A percentile compares a stretch with the other conserved stretches of the same genome.
Conservation (phyloP, 108 stramenopile genomes). For the Aurantiochytrium sp. region DNA sequence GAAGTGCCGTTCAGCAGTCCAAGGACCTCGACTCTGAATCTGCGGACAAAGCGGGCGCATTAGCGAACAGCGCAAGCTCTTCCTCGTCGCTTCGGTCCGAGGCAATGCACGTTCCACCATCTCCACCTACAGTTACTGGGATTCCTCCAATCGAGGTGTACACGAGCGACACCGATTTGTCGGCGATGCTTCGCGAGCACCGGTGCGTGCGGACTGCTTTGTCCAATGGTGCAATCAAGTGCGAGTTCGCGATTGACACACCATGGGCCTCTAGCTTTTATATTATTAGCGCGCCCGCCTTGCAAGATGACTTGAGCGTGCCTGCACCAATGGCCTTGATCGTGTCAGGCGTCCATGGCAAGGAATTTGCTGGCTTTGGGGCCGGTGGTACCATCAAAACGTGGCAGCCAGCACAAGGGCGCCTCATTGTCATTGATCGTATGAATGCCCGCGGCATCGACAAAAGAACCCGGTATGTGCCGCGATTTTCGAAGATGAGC, state of each 20-base stretch:
- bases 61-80: no score
- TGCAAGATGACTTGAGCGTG: background rate
- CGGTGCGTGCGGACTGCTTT: background rate
- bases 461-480: background rate
- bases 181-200: background rate
- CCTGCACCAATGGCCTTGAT: background rate
- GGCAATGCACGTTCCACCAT: background rate
- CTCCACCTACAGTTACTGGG: background rate
- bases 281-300: background rate
- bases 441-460: constrained; percentile 4
- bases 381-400: constrained; percentile 2
- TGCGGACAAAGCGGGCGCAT: no score
- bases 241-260: background rate
- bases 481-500: background rate
- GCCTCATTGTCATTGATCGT: background rate
- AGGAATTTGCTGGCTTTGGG: background rate
- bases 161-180: background rate
- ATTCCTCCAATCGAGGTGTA: background rate
- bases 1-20: no score
- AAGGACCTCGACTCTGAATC: no score
- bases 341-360: background rate
- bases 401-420: background rate
- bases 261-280: background rate
- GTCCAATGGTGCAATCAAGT: background rate
- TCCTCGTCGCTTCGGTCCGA: background rate